Evolutionary conservation across 768 basidiomycete species (phyloP).

Genomic region (Boletus subparvulus): DNA sequence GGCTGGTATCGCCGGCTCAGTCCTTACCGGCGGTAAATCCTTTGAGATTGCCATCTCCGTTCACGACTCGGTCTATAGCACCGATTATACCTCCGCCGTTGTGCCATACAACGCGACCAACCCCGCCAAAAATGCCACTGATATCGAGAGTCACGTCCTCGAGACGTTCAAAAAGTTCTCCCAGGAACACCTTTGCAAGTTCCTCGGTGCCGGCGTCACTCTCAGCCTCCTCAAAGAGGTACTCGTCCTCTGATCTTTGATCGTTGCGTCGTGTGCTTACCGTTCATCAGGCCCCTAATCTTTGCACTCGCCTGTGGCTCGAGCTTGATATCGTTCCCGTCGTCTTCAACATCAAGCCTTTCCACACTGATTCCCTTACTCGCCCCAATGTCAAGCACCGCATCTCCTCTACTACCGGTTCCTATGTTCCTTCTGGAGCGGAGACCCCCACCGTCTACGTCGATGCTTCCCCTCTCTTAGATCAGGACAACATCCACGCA

Average conservation of each 20-base stretch:
- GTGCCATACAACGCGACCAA: conserved; percentile 53
- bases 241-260: conserved; percentile 11
- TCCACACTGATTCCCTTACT: conserved; percentile 76
- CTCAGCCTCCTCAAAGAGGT: conserved; percentile 70
- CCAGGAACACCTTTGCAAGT: conserved; percentile 78
- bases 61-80: conserved; percentile 83
- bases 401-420: conserved; percentile 76
- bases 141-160: conserved; percentile 64
- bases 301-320: conserved; percentile 85
- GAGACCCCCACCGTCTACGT: conserved; percentile 74
- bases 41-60: conserved; percentile 77
- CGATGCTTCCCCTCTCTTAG: conserved; percentile 53
- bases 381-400: conserved; percentile 81
- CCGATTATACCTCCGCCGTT: conserved; percentile 65
- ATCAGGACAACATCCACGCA: conserved; percentile 38
- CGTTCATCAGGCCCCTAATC: conserved; percentile 58
- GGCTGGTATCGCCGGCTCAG: conserved; percentile 72
- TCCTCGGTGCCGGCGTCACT: conserved; percentile 81
- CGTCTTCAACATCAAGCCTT: conserved; percentile 83
- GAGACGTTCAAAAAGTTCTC: conserved; percentile 70
- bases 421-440: conserved; percentile 72
- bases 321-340: conserved; percentile 82
- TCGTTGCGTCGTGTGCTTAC: conserved; percentile 18
- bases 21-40: conserved; percentile 56
- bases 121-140: conserved; percentile 53